These are phyloP conservation scores for Colletotrichum godetiae DNA, from an alignment of 2,329 filamentous ascomycete species.

Conservation along the genomic window DNA sequence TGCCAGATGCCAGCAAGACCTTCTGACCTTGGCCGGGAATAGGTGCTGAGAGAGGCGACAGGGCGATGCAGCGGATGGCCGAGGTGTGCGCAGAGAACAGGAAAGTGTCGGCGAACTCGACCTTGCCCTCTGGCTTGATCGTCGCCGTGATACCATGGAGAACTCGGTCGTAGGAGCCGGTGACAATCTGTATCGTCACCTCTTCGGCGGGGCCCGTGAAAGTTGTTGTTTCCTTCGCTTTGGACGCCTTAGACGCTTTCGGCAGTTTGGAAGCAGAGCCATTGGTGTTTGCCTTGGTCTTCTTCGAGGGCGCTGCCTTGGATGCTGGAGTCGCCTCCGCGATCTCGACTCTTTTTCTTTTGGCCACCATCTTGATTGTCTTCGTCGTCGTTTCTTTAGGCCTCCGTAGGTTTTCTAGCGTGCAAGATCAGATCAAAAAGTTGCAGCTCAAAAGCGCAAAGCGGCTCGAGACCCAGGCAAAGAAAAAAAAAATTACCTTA, in stretches of 20 bases:
- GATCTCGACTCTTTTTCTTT: conserved; percentile 59
- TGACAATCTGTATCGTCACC: conserved; percentile 85
- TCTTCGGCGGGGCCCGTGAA: conserved; percentile 33
- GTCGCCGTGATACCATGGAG: conserved; percentile 91
- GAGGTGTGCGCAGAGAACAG: conserved; percentile 94
- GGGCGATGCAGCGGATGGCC: conserved; percentile 87
- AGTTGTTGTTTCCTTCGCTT: not conserved
- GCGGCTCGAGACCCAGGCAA: not conserved
- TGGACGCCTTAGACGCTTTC: not conserved
- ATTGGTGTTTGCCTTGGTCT: conserved; percentile 42
- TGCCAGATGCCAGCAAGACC: conserved; percentile 88
- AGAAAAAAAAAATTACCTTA: conserved; percentile 29
- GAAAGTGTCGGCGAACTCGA: conserved; percentile 90
- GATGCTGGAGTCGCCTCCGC: conserved; percentile 38
- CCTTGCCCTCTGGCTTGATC: conserved; percentile 57
- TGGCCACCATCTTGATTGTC: conserved; percentile 51
- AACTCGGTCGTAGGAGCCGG: conserved; percentile 93
- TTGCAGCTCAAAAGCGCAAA: not conserved
- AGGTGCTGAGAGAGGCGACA: conserved; percentile 79
- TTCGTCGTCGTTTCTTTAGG: conserved; percentile 20
- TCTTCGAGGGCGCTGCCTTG: conserved; percentile 45
- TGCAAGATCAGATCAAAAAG: conserved; percentile 16
- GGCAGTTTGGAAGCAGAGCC: conserved; percentile 18
- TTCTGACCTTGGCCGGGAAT: conserved; percentile 76
- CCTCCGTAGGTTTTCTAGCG: conserved; percentile 7